Evolutionary conservation across 768 basidiomycete species (phyloP).

Genomic region (Chiua virens): DNA sequence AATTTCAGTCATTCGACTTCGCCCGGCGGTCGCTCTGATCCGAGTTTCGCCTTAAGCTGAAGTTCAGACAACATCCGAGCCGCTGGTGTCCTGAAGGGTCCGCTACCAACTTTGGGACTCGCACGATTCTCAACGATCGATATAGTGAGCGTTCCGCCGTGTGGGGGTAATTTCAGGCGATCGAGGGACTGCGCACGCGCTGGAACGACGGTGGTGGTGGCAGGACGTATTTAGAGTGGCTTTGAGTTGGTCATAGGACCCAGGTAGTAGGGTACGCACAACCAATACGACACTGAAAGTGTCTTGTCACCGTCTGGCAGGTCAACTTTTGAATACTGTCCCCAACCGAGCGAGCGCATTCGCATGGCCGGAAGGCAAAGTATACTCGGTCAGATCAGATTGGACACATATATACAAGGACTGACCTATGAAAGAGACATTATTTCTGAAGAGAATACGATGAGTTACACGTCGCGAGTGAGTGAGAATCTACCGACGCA

Average conservation of each 20-base stretch:
- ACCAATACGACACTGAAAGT: constrained; percentile 83
- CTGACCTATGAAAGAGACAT: constrained; percentile 83
- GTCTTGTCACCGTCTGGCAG: constrained; percentile 68
- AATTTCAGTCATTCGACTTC: constrained; percentile 70
- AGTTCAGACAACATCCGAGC: constrained; percentile 58
- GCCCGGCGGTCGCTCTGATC: constrained; percentile 59
- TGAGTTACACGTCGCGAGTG: not conserved
- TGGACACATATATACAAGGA: not conserved
- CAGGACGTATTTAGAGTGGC: constrained; percentile 37
- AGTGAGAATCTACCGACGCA: constrained; percentile 57
- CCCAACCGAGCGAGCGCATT: constrained; percentile 86
- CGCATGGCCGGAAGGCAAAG: constrained; percentile 54
- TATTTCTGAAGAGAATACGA: constrained; percentile 54
- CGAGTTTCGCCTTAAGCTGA: constrained; percentile 64
- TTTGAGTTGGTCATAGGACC: not conserved
- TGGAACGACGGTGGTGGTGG: constrained; percentile 27
- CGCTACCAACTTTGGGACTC: constrained; percentile 37
- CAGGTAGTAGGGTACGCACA: constrained; percentile 47
- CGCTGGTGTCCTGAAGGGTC: constrained; percentile 53
- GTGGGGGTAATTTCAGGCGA: constrained; percentile 48
- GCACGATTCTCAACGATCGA: constrained; percentile 59
- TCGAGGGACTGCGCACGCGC: constrained; percentile 31
- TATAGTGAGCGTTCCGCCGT: constrained; percentile 75
- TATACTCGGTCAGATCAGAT: not conserved
- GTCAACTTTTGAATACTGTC: constrained; percentile 67